Conservation (phyloP, 129 eudicot genomes). For the Flaveria sonorensis region DNA sequence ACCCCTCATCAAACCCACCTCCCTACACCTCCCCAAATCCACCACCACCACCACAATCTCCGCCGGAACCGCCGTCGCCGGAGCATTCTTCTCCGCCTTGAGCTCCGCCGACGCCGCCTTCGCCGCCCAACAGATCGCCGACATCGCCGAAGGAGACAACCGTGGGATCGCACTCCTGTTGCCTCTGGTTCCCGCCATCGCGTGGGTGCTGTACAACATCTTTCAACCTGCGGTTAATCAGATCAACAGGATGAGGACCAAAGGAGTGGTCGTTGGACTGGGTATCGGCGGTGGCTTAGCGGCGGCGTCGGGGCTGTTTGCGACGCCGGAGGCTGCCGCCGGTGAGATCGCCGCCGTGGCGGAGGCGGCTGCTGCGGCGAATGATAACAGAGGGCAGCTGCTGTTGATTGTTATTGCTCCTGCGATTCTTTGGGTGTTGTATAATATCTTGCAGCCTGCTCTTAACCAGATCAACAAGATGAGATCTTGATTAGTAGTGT, state of each 20-base stretch:
- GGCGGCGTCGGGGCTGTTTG: constrained; percentile 49
- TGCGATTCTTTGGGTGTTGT: constrained; percentile 87
- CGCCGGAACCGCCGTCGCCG: constrained; percentile 68
- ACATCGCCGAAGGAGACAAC: constrained; percentile 82
- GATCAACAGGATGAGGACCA: constrained; percentile 69
- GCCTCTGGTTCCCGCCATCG: constrained; percentile 78
- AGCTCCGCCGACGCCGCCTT: constrained; percentile 68
- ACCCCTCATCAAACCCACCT: constrained; percentile 35
- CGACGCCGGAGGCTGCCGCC: constrained; percentile 59
- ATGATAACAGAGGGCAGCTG: constrained; percentile 79
- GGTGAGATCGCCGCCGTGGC: constrained; percentile 50
- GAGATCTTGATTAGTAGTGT: constrained; percentile 47
- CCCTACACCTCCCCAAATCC: constrained; percentile 55
- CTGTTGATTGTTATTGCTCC: constrained; percentile 80
- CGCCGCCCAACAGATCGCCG: constrained; percentile 86
- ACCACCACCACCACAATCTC: constrained; percentile 38
- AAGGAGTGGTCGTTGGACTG: constrained; percentile 68
- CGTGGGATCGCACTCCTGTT: constrained; percentile 75
- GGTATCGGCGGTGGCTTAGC: constrained; percentile 79
- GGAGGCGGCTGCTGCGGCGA: constrained; percentile 43
- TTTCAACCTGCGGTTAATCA: constrained; percentile 86
- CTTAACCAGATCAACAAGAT: constrained; percentile 92
- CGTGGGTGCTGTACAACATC: constrained; percentile 86
- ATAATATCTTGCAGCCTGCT: constrained; percentile 94
- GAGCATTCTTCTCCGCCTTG: constrained; percentile 78